A percentile compares a stretch with the other conserved stretches of the same genome.
phyloP scores from a whole-genome alignment of 371 early-diverging fungal genomes.

The Cokeromyces recurvatus region DNA sequence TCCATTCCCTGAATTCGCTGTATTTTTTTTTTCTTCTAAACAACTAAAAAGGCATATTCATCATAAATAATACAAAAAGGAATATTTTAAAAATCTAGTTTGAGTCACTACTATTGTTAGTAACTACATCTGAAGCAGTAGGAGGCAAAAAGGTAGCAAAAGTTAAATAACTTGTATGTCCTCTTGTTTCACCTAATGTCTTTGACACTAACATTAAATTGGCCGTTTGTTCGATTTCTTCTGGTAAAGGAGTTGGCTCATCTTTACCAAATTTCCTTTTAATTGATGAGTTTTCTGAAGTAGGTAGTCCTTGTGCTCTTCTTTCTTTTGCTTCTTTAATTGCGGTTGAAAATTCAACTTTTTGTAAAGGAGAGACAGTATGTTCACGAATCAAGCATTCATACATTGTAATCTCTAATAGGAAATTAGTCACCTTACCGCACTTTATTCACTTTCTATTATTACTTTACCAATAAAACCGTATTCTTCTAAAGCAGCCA shows the following conservation, averaged over 20 bases:
- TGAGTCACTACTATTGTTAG: too few relatives aligned
- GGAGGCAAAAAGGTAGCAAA: slow-evolving; percentile 81
- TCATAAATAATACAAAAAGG: too few relatives aligned
- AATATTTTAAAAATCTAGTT: too few relatives aligned
- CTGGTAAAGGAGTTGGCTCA: slow-evolving; percentile 15
- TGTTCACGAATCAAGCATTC: slow-evolving; percentile 71
- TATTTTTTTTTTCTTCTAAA: too few relatives aligned
- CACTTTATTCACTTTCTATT: too few relatives aligned
- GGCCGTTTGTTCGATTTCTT: slow-evolving; percentile 24
- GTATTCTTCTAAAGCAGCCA: slow-evolving; percentile 64
- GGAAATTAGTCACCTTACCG: not conserved
- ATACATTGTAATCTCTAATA: slow-evolving; percentile 74
- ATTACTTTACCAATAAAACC: slow-evolving; percentile 66
- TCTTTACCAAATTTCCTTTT: slow-evolving; percentile 23
- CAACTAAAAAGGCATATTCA: too few relatives aligned
- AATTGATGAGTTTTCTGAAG: slow-evolving; percentile 18
- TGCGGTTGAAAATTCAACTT: slow-evolving; percentile 48
- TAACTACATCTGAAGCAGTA: too few relatives aligned
- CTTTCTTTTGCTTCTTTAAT: slow-evolving; percentile 38
- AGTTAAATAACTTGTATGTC: slow-evolving; percentile 91
- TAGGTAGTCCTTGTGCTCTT: slow-evolving; percentile 35
- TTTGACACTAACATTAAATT: slow-evolving; percentile 36
- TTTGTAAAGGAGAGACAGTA: slow-evolving; percentile 44
- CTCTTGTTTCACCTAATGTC: slow-evolving; percentile 48
- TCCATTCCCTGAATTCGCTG: too few relatives aligned